These are phyloP conservation scores for Cupressus sempervirens DNA, from an alignment of 75 land plant genomes.

Conservation along the genomic window DNA sequence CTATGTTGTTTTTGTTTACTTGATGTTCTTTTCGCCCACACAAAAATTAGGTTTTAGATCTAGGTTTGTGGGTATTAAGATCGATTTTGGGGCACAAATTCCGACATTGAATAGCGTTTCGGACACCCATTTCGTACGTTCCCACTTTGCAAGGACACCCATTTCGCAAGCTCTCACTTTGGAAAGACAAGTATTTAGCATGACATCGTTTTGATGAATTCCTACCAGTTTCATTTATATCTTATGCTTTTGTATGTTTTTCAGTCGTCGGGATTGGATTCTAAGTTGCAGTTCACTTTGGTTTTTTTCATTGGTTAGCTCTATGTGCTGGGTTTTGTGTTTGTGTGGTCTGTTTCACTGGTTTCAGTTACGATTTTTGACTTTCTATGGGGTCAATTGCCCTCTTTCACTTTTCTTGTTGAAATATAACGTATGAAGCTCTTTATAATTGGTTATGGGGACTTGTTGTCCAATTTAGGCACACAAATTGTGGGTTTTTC, in stretches of 20 bases:
- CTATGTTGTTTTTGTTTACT: neutral
- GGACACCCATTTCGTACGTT: neutral
- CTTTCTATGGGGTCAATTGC: neutral
- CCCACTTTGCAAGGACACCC: neutral
- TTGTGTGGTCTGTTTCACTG: neutral
- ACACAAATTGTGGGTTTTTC: too few species aligned
- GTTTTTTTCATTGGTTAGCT: neutral
- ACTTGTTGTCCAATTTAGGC: too few species aligned
- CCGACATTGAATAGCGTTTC: neutral
- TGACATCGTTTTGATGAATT: neutral
- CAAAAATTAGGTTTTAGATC: neutral
- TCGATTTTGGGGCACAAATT: neutral
- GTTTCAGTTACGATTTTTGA: neutral
- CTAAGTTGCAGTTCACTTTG: neutral
- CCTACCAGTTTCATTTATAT: neutral
- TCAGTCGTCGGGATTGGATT: neutral
- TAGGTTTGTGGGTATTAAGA: neutral
- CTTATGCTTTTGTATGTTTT: neutral
- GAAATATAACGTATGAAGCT: neutral
- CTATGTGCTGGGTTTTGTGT: neutral
- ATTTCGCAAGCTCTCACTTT: neutral
- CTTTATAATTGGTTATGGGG: neutral
- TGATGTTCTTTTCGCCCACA: neutral
- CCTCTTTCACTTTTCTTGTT: neutral
- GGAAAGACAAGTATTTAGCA: neutral